Base-by-base conservation (phyloP, 2,329 filamentous ascomycete genomes). In the Plenodomus tracheiphilus region DNA sequence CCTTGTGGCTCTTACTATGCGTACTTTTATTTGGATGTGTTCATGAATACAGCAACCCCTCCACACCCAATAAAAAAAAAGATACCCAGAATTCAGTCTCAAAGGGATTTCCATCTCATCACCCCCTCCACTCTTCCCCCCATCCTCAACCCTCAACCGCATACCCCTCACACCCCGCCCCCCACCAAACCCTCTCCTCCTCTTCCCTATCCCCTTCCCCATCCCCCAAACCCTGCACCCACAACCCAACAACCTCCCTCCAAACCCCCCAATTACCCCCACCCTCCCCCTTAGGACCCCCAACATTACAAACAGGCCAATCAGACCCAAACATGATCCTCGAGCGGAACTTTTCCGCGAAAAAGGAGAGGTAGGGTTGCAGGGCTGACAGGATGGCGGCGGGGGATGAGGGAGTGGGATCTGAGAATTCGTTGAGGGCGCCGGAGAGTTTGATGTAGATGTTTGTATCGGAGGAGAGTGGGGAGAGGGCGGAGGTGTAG, bases 361-460 rank as follows among this genome's bases (percentile, higher is more conserved):
- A 75, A 43, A 48, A 43, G 13, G 52, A 36, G 11, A 56, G 19
- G 30, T 51, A 50, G 4, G 56, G 49, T 1, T n/a, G 32, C 2
- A 57, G 9, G 79, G 70, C 20, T 11, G 22, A 34, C 4, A 51
- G 17, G 2, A 64, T 35, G 0, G 48, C 41, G 2, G 43, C 15
- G 2, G 50, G 10, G 8, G 51, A 36, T 2, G 32, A 16, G 0
- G 61, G 61, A 1, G 62, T 63, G 20, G 51, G 25, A 0, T 78
- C 75, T 2, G 76, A 80, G 73, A 97, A 85, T 74, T 96, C 90
- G 16, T 87, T 85, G 71, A 97, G 92, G 39, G 81, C 83, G 7
- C 93, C 93, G 0, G 88, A 93, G n/a, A 97, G 81, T 77, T 97
- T 96, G 82, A 97, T 89, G 76, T 88, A 95, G n/a, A 86, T 85